Evolutionary conservation across 352 stramenopile species (phyloP), one percentile per base, ranked within the genome.

Genomic region (Pythium dissotocum): DNA sequence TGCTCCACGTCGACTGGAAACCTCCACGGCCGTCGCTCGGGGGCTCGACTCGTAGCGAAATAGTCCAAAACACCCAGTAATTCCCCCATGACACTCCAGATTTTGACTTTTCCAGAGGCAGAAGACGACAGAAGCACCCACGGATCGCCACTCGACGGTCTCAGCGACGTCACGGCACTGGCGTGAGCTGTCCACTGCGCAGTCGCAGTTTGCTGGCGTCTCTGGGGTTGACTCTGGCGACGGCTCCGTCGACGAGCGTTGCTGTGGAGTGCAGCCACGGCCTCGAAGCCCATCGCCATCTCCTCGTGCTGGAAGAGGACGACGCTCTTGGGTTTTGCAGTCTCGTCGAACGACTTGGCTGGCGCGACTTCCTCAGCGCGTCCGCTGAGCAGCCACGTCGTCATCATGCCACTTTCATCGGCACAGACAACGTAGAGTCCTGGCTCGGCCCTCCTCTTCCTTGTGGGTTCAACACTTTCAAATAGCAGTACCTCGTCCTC

Each of bases 1-100:
- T 69, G 61, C 30, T 40, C 44, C 78, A 88, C 83, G 42, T 91
- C 78, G 13, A 90, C 70, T 1, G 80, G 82, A 57, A 93, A 86
- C 10, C 59, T 65, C 85, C 85, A 93, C 4, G 70, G 70, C 13
- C 82, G 74, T 21, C 70, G 61, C 8, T 78, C 72, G 55, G 82
- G 82, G 14, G 74, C 63, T 30, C 81, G 77, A 21, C 85, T 77
- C 28, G 81, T 90, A 5, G 85, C 81, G 72, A 87, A 90, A 55
- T 87, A 80, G 61, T 93, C 83, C 10, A 93, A 64, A 2, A 89
- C 68, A 6, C 81, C 83, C 4, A 83, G 70, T 0, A 72, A 52
- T 7, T 77, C 63, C 28, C 81, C 82, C 3, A 76, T 33, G 2
- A 88, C 54, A 38, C 61, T 77, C 85, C 85, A 93, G 13, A 87